Percentiles rank a stretch among this genome's conserved stretches.
phyloP scores from a whole-genome alignment of 768 basidiomycete species.

The Suillus alpinus region DNA sequence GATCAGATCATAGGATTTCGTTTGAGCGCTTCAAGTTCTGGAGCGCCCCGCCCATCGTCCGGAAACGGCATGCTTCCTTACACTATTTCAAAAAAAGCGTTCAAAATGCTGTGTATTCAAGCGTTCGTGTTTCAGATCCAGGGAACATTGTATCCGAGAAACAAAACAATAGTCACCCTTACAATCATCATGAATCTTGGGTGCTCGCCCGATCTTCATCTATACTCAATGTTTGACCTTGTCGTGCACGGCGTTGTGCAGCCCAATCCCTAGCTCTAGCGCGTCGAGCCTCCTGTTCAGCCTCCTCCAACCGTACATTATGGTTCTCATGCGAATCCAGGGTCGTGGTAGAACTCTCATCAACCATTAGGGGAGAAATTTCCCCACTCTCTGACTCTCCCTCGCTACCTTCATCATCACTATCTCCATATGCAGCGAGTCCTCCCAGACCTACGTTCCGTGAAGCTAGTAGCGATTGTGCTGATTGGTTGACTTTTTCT shows the following conservation, averaged over 20 bases:
- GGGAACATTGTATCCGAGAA: not conserved
- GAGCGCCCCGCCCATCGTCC: not conserved
- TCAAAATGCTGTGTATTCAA: not conserved
- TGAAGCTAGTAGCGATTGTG: conserved; percentile 12
- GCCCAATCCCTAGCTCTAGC: conserved; percentile 59
- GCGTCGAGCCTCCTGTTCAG: conserved; percentile 47
- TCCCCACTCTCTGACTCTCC: conserved; percentile 11
- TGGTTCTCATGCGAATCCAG: not conserved
- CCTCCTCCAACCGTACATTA: conserved; percentile 16
- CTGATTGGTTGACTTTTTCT: conserved; percentile 20
- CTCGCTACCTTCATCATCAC: conserved; percentile 44
- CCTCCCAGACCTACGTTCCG: conserved; percentile 40
- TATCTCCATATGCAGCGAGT: conserved; percentile 59
- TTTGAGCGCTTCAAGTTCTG: not conserved
- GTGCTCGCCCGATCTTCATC: not conserved
- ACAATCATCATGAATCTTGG: not conserved
- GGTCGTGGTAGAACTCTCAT: not conserved
- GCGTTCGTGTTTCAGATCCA: not conserved
- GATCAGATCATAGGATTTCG: not conserved
- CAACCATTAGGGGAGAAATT: not conserved
- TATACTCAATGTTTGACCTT: not conserved
- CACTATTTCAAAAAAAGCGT: not conserved
- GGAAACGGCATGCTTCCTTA: not conserved
- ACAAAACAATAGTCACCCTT: not conserved
- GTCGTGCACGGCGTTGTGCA: conserved; percentile 41